phyloP scores from a whole-genome alignment of 148 eudicot genomes.

The Nepenthes mirabilis region DNA sequence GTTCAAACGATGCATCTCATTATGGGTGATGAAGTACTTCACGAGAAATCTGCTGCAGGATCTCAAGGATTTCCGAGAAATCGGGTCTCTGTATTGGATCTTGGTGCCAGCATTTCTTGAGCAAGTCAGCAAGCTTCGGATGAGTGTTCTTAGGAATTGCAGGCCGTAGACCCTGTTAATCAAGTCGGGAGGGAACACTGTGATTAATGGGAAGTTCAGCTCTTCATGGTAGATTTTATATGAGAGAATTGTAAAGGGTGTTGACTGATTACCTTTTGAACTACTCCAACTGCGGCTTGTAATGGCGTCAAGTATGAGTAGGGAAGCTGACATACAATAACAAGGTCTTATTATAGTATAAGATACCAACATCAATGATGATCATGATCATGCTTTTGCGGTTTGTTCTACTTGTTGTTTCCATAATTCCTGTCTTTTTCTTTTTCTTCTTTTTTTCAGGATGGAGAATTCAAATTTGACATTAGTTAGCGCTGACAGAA shows the following conservation, averaged over 20 bases:
- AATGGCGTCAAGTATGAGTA: conserved; percentile 45
- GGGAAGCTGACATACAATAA: conserved; percentile 34
- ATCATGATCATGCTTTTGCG: neutral
- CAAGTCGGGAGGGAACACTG: neutral
- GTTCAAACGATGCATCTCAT: neutral
- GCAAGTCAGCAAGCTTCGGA: conserved; percentile 42
- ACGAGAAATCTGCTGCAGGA: conserved; percentile 24
- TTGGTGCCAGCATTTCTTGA: conserved; percentile 66
- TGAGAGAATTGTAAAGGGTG: neutral
- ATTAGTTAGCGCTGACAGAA: neutral
- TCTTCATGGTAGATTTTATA: neutral
- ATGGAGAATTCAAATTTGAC: neutral
- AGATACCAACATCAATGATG: neutral
- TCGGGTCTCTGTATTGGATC: conserved; percentile 49
- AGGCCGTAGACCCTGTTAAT: conserved; percentile 50
- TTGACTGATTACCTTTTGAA: conserved; percentile 37
- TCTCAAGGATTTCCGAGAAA: conserved; percentile 42
- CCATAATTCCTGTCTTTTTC: neutral
- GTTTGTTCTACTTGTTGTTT: neutral
- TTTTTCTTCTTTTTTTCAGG: neutral
- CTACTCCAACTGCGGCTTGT: conserved; percentile 80
- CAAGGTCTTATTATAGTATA: neutral
- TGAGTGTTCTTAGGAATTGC: conserved; percentile 42
- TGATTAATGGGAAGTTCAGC: neutral
- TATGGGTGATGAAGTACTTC: conserved; percentile 21